Conservation (phyloP, 345 rosid genomes). For the Lepidium didymum region DNA sequence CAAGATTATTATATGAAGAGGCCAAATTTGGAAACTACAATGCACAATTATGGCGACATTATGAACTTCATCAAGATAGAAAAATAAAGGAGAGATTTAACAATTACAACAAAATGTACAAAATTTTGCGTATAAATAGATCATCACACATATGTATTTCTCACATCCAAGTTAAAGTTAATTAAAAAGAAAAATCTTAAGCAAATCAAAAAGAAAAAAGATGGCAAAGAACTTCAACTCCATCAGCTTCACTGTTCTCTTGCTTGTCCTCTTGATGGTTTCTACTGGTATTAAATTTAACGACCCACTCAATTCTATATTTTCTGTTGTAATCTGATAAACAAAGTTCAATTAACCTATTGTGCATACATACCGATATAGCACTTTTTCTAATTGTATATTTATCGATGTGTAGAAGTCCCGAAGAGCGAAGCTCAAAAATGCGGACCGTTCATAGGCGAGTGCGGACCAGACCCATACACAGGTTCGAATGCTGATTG, state of each 20-base stretch:
- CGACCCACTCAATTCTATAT: not conserved
- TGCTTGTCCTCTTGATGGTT: not conserved
- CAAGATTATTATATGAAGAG: no score
- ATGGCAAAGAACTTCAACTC: constrained; percentile 13
- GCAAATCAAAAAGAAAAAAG: not conserved
- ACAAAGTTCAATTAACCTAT: no score
- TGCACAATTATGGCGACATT: constrained; percentile 8
- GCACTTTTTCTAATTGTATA: no score
- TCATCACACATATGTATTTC: not conserved
- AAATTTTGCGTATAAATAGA: not conserved
- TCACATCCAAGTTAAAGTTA: not conserved
- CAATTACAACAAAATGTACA: not conserved
- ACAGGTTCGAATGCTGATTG: not conserved
- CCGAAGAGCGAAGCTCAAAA: not conserved
- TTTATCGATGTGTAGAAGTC: not conserved
- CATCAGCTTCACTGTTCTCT: not conserved
- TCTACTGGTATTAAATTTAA: not conserved
- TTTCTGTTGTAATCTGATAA: not conserved
- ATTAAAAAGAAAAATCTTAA: not conserved
- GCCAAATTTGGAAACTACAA: not conserved
- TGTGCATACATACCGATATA: no score
- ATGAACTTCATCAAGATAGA: not conserved
- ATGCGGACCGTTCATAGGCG: not conserved
- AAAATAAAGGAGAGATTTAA: not conserved
- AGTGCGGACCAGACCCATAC: not conserved